Evolutionary conservation across 2,329 filamentous ascomycete genomes (phyloP).

Genomic region (Phialophora tarda): DNA sequence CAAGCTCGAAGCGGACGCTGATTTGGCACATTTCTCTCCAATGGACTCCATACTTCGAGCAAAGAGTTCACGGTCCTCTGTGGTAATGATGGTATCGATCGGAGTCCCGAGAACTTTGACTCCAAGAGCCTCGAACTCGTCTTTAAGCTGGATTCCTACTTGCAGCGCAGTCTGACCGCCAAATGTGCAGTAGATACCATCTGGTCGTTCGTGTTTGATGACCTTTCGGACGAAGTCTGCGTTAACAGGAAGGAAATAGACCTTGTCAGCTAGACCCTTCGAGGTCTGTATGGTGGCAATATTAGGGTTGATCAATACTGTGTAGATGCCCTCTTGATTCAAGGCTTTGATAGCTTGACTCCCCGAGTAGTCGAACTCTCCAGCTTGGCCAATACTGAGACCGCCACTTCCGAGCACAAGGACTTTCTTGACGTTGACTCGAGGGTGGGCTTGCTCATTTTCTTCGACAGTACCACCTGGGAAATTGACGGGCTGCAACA

Average conservation of each 20-base stretch:
- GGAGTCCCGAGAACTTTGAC: conserved; percentile 95
- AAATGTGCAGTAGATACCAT: conserved; percentile 97
- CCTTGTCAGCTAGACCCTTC: conserved; percentile 96
- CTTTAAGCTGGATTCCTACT: conserved; percentile 95
- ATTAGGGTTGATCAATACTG: conserved; percentile 97
- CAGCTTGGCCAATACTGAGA: conserved; percentile 95
- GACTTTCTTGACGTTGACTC: conserved; percentile 89
- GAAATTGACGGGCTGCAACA: conserved; percentile 79
- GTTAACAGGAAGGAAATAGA: conserved; percentile 97
- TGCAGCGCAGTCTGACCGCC: conserved; percentile 96
- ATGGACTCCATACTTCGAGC: conserved; percentile 98
- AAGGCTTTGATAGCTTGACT: conserved; percentile 98
- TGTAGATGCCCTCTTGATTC: conserved; percentile 98
- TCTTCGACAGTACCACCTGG: conserved; percentile 82
- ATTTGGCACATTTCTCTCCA: conserved; percentile 96
- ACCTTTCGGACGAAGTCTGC: conserved; percentile 98
- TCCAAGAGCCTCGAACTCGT: conserved; percentile 90
- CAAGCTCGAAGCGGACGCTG: conserved; percentile 84
- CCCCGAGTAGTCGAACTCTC: conserved; percentile 98
- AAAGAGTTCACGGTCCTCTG: conserved; percentile 96
- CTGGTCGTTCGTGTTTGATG: conserved; percentile 89
- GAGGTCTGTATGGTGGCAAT: conserved; percentile 99
- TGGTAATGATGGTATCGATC: conserved; percentile 97
- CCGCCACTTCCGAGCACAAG: conserved; percentile 93
- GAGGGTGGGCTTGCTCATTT: conserved; percentile 76